Percentiles rank a stretch among this genome's conserved stretches.
These are phyloP conservation scores for Rhizopus arrhizus DNA, from an alignment of 371 early-diverging fungal species.

Conservation along the genomic window DNA sequence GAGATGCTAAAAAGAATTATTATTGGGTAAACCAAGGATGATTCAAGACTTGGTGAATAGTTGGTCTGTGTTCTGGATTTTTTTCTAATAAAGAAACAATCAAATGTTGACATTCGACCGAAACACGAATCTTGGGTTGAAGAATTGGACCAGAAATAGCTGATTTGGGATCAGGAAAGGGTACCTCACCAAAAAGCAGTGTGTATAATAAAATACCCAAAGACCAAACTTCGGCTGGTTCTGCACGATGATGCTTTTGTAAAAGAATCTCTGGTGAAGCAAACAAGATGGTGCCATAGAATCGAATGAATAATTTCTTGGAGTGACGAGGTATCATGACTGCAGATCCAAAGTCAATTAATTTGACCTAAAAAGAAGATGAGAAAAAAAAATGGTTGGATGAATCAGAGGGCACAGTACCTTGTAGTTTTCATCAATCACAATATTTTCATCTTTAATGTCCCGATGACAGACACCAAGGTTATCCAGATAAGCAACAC, in stretches of 20 bases:
- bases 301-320: constrained; percentile 34
- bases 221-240: constrained; percentile 83
- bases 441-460: constrained; percentile 79
- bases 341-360: constrained; percentile 81
- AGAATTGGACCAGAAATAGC: constrained; percentile 54
- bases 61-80: constrained; percentile 60
- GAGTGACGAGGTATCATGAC: constrained; percentile 41
- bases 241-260: constrained; percentile 71
- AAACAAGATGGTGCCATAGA: constrained; percentile 52
- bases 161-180: constrained; percentile 64
- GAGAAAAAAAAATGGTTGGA: constrained; percentile 19
- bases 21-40: constrained; percentile 63
- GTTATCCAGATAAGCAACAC: constrained; percentile 65
- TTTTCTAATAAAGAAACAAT: constrained; percentile 68
- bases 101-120: constrained; percentile 61
- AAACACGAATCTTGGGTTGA: constrained; percentile 49
- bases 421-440: constrained; percentile 65
- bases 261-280: constrained; percentile 84
- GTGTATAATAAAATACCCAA: constrained; percentile 78
- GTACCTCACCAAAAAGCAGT: constrained; percentile 73
- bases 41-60: constrained; percentile 60
- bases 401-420: constrained; percentile 19
- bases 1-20: constrained; percentile 1
- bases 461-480: constrained; percentile 66
- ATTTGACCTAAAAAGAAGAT: constrained; percentile 58